Evolutionary conservation across 1,139 yeast species (phyloP), one percentile per base, ranked within the genome.

Genomic region (Schwanniomyces etchellsii): DNA sequence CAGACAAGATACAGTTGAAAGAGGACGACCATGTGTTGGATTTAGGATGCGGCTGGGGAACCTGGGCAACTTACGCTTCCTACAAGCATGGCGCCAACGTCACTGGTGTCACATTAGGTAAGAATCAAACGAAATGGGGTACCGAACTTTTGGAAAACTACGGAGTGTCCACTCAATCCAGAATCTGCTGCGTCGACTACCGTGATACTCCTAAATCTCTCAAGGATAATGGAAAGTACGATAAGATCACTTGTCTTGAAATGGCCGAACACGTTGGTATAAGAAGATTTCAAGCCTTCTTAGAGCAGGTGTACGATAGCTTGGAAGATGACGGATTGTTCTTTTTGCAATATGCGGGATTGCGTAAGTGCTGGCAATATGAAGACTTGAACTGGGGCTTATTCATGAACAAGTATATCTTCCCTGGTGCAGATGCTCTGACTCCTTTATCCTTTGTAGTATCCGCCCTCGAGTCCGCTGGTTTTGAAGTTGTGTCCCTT

Each of bases 241-340:
- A 86, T 65, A 85, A 86, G 60, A 86, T 86, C 52, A 81, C 94
- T 31, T 83, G 94, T 63, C 71, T 86, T 56, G 96, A 86, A 68
- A 86, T 86, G 96, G 89, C 95, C 25, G 96, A 86, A 69, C 96
- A 86, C 57, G 96, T 86, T 53, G 96, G 96, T 53, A 81, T 86
- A 47, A 79, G 95, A 60, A 81, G 88, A 55, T 82, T 86, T 45
- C 62, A 76, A 30, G 51, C 82, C 23, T 86, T 86, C 65, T 67
- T 86, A 57, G 64, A 67, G 42, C 96, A 86, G 62, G 91, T 85
- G 36, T 73, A 79, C 54, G 84, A 84, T 50, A 77, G 86, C 74
- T 76, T 86, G 54, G 95, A 86, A 48, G 96, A 86, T 52, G 95
- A 86, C 52, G 96, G 96, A 41, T 57, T 82, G 34, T 85, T 86